Evolutionary conservation across 176 grass and related monocot species (phyloP).

Genomic region (Bolboschoenus planiculmis): DNA sequence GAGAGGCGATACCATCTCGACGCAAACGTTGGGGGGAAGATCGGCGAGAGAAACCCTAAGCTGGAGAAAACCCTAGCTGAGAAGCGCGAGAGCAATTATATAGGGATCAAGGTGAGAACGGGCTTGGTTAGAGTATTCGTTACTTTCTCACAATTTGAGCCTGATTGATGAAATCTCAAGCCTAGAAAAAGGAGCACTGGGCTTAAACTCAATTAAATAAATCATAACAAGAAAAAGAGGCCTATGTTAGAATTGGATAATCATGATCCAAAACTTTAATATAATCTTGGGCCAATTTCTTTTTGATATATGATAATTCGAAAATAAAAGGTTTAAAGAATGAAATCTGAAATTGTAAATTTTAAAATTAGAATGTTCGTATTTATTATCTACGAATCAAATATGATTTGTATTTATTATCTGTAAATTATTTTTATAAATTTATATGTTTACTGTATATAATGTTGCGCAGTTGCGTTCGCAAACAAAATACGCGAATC

Average conservation of each 20-base stretch:
- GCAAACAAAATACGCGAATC: no score
- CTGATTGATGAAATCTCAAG: background rate
- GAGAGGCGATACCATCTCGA: slow-evolving; percentile 38
- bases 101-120: slow-evolving; percentile 2
- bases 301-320: no score
- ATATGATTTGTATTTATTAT: no score
- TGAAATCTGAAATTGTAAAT: no score
- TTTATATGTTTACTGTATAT: no score
- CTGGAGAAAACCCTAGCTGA: slow-evolving; percentile 18
- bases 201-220: background rate
- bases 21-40: slow-evolving; percentile 16
- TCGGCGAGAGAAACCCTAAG: slow-evolving; percentile 52
- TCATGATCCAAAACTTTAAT: background rate
- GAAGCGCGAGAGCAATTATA: slow-evolving; percentile 22
- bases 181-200: background rate
- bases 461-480: no score
- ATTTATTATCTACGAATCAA: no score
- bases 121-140: background rate
- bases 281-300: background rate
- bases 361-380: no score
- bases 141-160: background rate
- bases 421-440: no score
- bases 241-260: background rate
- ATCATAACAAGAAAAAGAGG: background rate
- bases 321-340: no score